phyloP scores from a whole-genome alignment of 2,329 filamentous ascomycete genomes.

The Phaeosphaeria sp. region DNA sequence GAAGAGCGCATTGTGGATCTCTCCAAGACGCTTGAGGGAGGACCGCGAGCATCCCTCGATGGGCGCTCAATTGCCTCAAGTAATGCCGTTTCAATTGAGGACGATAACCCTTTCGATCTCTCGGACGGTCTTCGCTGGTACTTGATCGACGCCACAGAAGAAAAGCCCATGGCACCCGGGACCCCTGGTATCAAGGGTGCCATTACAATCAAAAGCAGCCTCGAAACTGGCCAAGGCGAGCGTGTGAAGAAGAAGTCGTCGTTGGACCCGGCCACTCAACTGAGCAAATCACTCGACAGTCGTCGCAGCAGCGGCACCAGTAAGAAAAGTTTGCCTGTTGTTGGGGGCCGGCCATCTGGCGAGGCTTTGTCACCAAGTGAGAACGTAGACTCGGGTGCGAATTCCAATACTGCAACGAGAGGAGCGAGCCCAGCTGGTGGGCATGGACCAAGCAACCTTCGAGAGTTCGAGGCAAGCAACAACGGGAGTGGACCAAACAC shows the following conservation, averaged over 20 bases:
- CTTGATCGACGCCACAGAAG: constrained; percentile 89
- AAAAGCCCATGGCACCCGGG: constrained; percentile 86
- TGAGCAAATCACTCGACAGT: constrained; percentile 87
- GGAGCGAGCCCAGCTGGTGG: constrained; percentile 41
- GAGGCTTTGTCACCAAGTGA: constrained; percentile 33
- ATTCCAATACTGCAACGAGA: constrained; percentile 38
- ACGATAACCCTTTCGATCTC: constrained; percentile 96
- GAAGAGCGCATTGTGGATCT: constrained; percentile 94
- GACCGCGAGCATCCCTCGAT: constrained; percentile 51
- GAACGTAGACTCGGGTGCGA: constrained; percentile 29
- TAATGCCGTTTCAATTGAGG: constrained; percentile 66
- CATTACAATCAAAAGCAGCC: constrained; percentile 86
- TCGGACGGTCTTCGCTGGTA: constrained; percentile 97
- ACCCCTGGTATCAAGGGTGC: constrained; percentile 86
- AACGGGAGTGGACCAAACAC: constrained; percentile 1
- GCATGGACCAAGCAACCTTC: constrained; percentile 41
- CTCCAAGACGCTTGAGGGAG: constrained; percentile 72
- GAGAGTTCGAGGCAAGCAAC: constrained; percentile 39
- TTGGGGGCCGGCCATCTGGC: constrained; percentile 33
- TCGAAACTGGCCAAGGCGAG: constrained; percentile 83
- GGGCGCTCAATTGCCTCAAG: constrained; percentile 59
- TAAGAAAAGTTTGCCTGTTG: constrained; percentile 69
- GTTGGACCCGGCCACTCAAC: constrained; percentile 57
- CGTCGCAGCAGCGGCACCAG: constrained; percentile 86
- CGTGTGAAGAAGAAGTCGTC: constrained; percentile 52